Percentiles rank a stretch among this genome's conserved stretches.
Evolutionary conservation across 139 green algal genomes (phyloP).

Genomic region (Haematococcus sp.): DNA sequence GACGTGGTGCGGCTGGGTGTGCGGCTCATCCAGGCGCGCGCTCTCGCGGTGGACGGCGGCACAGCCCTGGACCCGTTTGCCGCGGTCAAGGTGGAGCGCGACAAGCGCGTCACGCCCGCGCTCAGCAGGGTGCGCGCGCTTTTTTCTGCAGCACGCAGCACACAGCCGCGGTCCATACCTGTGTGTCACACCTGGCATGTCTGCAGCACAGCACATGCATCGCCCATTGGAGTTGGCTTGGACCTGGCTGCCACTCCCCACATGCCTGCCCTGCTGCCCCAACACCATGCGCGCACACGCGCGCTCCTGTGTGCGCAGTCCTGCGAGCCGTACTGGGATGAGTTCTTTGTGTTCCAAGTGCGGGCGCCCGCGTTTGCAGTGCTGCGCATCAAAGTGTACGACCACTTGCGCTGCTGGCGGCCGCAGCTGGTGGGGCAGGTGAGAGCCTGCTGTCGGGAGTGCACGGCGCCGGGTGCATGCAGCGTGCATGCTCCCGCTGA

Average conservation of each 20-base stretch:
- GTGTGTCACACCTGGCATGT: no score
- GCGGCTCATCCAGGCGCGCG: conserved; percentile 27
- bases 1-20: conserved; percentile 29
- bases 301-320: conserved; percentile 4
- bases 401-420: conserved; percentile 39
- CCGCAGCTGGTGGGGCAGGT: conserved; percentile 20
- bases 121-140: conserved; percentile 18
- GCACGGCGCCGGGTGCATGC: background rate
- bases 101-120: conserved; percentile 9
- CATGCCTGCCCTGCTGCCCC: no score
- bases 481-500: no score
- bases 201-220: no score
- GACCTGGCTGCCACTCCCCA: no score
- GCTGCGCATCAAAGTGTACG: conserved; percentile 42
- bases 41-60: background rate
- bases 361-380: conserved; percentile 32
- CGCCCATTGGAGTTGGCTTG: no score
- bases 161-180: no score
- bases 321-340: conserved; percentile 33
- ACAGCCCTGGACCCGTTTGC: conserved; percentile 30
- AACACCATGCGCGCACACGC: no score
- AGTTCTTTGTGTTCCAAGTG: conserved; percentile 51
- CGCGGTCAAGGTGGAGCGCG: conserved; percentile 22
- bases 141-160: no score
- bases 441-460: background rate